Evolutionary conservation across 2,329 filamentous ascomycete genomes (phyloP).

Genomic region (Emericellopsis cladophorae): DNA sequence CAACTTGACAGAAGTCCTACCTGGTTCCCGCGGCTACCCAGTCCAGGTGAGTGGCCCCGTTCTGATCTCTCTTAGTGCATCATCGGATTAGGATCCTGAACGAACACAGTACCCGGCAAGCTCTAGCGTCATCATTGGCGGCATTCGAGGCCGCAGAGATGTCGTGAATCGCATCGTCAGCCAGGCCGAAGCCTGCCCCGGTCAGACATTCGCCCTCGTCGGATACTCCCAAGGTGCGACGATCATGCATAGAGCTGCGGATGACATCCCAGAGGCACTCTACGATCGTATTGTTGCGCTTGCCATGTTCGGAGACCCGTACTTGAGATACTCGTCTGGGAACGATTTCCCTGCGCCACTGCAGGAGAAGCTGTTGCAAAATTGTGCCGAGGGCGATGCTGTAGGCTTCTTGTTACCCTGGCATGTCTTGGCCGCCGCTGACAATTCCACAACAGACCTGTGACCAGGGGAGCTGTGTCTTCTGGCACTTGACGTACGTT

Average conservation of each 20-base stretch:
- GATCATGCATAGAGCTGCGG: constrained; percentile 4
- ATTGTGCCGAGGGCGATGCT: constrained; percentile 3
- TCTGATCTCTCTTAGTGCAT: too few relatives aligned
- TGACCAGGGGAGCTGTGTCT: constrained; percentile 2
- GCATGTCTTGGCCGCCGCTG: background rate
- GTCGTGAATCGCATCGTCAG: constrained; percentile 3
- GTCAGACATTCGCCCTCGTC: constrained; percentile 6
- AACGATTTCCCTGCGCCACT: constrained; percentile 2
- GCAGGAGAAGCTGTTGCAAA: constrained; percentile 2
- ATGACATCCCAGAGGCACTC: constrained; percentile 1
- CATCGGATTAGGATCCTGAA: background rate
- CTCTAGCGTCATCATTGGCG: constrained; percentile 1
- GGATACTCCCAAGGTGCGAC: constrained; percentile 7
- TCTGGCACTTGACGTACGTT: constrained; percentile 3
- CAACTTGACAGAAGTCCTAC: constrained; percentile 4
- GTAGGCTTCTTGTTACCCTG: constrained; percentile 2
- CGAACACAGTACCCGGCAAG: constrained; percentile 4
- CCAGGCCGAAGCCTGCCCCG: constrained; percentile 3
- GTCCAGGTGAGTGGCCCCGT: constrained; percentile 4
- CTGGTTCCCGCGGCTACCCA: constrained; percentile 5
- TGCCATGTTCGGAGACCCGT: constrained; percentile 5
- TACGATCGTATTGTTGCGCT: constrained; percentile 3
- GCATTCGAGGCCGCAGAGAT: constrained; percentile 1
- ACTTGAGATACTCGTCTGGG: background rate
- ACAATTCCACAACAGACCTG: background rate